Conservation (phyloP, 345 rosid species). For the Corchorus olitorius region DNA sequence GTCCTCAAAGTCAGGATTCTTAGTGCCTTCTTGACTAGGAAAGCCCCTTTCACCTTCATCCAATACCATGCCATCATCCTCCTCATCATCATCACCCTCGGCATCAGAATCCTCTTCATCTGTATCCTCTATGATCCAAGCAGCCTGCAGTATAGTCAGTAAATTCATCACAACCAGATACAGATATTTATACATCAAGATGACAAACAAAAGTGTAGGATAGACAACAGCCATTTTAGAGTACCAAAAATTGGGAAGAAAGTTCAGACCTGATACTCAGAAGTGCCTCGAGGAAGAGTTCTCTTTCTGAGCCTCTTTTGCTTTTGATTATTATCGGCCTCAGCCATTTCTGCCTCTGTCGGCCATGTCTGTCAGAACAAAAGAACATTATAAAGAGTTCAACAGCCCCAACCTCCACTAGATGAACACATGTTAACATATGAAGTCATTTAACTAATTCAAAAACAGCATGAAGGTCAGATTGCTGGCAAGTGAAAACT, state of each 20-base stretch:
- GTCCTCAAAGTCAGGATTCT: constrained; percentile 54
- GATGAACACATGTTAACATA: not conserved
- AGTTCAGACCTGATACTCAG: constrained; percentile 80
- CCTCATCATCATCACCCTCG: constrained; percentile 38
- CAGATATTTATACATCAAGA: not conserved
- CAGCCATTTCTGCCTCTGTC: constrained; percentile 90
- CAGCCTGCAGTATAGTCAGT: constrained; percentile 58
- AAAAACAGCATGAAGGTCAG: not conserved
- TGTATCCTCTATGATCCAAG: constrained; percentile 84
- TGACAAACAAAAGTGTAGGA: constrained; percentile 10
- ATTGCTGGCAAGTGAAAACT: not conserved
- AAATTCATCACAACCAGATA: constrained; percentile 4
- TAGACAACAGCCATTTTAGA: not conserved
- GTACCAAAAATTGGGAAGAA: not conserved
- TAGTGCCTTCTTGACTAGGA: constrained; percentile 38
- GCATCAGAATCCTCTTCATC: constrained; percentile 65
- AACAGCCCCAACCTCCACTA: not conserved
- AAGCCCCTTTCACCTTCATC: constrained; percentile 54
- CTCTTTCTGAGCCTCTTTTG: constrained; percentile 59
- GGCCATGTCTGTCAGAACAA: constrained; percentile 80
- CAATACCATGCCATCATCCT: constrained; percentile 69
- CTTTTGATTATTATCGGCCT: constrained; percentile 67
- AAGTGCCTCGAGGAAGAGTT: constrained; percentile 80
- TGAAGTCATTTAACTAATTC: constrained; percentile 4
- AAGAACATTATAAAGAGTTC: constrained; percentile 16